Evolutionary conservation across 23 red algal genomes (phyloP).

Genomic region (Gracilariopsis chorda): DNA sequence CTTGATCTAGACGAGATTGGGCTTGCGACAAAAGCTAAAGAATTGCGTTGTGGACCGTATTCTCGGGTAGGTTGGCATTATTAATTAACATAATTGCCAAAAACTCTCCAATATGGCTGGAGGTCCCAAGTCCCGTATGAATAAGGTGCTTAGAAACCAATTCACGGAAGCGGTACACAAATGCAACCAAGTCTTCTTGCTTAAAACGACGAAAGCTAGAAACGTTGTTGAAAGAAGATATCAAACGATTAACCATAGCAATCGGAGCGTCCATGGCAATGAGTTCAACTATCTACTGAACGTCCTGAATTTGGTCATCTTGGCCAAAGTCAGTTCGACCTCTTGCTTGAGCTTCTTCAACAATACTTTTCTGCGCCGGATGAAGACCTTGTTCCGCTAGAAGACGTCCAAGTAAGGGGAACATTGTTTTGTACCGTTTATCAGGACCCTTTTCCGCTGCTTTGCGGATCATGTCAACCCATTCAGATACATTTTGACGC

Average conservation of each 20-base stretch:
- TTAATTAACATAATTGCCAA: neutral
- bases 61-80: too few species aligned
- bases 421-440: neutral
- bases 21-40: neutral
- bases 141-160: neutral
- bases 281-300: neutral
- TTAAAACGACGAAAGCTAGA: neutral
- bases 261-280: neutral
- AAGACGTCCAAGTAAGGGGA: neutral
- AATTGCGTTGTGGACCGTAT: neutral
- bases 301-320: neutral
- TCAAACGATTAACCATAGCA: slow-evolving; percentile 1
- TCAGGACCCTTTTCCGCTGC: neutral
- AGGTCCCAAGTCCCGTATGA: neutral
- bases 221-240: slow-evolving; percentile 39
- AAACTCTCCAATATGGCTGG: slow-evolving; percentile 4
- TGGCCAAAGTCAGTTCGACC: neutral
- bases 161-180: neutral
- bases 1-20: neutral
- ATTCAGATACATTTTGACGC: neutral
- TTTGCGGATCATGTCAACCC: neutral
- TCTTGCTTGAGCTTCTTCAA: neutral
- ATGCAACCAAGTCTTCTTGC: neutral
- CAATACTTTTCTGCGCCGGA: neutral
- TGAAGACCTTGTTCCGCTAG: neutral